Evolutionary conservation across 2,329 filamentous ascomycete species (phyloP).

Genomic region (Pleomassaria siparia): DNA sequence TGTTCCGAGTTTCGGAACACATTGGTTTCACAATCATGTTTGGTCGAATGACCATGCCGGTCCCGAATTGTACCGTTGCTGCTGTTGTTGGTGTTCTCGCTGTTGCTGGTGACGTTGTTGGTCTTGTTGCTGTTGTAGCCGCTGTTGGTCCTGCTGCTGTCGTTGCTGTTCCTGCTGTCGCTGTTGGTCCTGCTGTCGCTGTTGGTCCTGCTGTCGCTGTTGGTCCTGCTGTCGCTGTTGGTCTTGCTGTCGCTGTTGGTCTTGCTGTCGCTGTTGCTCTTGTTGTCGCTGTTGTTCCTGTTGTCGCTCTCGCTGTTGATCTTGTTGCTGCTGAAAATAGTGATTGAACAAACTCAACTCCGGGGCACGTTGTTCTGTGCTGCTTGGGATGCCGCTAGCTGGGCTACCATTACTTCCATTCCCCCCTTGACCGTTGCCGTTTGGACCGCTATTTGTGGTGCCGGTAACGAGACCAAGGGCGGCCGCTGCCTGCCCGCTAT

Average conservation of each 20-base stretch:
- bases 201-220: neutral
- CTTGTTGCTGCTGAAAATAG: conserved; percentile 38
- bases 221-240: neutral
- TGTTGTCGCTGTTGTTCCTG: neutral
- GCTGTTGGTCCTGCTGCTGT: neutral
- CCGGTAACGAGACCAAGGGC: conserved; percentile 17
- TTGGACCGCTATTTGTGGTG: conserved; percentile 5
- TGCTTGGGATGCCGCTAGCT: conserved; percentile 4
- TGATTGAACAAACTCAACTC: conserved; percentile 40
- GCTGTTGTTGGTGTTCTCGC: neutral
- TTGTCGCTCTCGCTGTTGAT: conserved; percentile 5
- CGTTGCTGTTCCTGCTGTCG: neutral
- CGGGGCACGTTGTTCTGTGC: conserved; percentile 23
- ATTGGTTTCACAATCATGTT: neutral
- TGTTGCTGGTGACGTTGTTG: neutral
- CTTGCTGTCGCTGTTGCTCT: neutral
- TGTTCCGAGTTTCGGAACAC: neutral
- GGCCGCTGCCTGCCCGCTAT: conserved; percentile 31
- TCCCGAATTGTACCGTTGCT: neutral
- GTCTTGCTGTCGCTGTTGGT: neutral
- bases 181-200: neutral
- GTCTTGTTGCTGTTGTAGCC: neutral
- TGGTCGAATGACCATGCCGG: neutral
- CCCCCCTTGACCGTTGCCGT: conserved; percentile 1
- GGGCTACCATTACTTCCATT: conserved; percentile 1